phyloP scores from a whole-genome alignment of 2,329 filamentous ascomycete species.

The Sclerotinia minor region DNA sequence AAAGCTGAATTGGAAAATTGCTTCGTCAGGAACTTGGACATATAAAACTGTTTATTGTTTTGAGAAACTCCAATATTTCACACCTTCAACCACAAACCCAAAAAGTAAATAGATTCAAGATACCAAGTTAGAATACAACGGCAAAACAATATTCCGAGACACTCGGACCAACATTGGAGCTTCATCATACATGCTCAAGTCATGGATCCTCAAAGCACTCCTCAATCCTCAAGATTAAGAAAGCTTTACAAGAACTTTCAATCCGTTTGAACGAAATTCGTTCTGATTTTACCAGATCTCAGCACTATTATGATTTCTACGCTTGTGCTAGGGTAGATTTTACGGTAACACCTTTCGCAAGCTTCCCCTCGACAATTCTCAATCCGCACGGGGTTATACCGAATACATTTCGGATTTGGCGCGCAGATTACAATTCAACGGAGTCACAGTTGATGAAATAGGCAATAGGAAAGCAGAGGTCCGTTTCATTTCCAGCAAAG shows the following conservation, averaged over 20 bases:
- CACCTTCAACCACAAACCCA: slow-evolving; percentile 1
- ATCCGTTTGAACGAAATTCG: neutral
- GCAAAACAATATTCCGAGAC: slow-evolving; percentile 7
- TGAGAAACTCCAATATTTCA: neutral
- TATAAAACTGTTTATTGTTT: slow-evolving; percentile 10
- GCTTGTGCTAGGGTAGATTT: neutral
- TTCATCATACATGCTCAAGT: too few relatives aligned
- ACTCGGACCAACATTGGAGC: neutral
- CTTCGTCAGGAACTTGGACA: neutral
- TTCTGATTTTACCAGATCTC: neutral
- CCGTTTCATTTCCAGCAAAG: neutral
- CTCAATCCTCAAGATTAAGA: too few relatives aligned
- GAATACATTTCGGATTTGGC: neutral
- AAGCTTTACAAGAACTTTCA: neutral
- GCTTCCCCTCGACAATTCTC: neutral
- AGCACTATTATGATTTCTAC: neutral
- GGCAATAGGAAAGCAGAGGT: too few relatives aligned
- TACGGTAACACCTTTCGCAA: neutral
- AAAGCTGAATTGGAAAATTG: neutral
- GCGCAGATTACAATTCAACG: neutral
- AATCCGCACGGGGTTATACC: neutral
- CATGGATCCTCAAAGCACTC: too few relatives aligned
- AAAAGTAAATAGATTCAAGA: neutral
- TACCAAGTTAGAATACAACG: neutral
- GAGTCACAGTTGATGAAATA: neutral